Evolutionary conservation across 352 stramenopile genomes (phyloP).

Genomic region (Phytopythium boreale): DNA sequence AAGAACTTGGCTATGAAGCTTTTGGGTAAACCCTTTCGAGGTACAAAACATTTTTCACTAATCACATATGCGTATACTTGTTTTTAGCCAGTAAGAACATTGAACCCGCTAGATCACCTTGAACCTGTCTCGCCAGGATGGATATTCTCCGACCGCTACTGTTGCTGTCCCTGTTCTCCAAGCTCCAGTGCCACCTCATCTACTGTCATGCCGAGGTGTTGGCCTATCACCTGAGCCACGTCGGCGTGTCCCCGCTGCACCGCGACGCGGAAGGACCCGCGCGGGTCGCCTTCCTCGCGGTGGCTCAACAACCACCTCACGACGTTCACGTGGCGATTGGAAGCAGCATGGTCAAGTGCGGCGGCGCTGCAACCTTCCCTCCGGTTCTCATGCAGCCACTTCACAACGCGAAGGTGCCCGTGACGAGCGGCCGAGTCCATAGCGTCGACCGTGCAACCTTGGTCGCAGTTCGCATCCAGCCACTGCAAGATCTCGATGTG

Average conservation of each 20-base stretch:
- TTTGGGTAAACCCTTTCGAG: neutral
- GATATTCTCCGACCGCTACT: too few relatives aligned
- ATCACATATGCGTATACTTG: neutral
- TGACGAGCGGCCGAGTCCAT: conserved; percentile 29
- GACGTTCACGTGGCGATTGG: conserved; percentile 21
- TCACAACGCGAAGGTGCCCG: conserved; percentile 20
- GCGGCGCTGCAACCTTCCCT: neutral
- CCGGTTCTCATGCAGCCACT: too few relatives aligned
- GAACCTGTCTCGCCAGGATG: too few relatives aligned
- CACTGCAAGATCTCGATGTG: conserved; percentile 28
- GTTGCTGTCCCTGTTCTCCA: too few relatives aligned
- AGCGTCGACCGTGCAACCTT: conserved; percentile 25
- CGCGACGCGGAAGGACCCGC: conserved; percentile 19
- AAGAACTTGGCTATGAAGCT: neutral
- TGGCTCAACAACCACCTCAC: conserved; percentile 23
- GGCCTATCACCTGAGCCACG: conserved; percentile 19
- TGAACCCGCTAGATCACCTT: too few relatives aligned
- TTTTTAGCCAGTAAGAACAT: neutral
- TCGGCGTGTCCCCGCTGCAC: conserved; percentile 28
- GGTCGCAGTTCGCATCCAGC: conserved; percentile 18
- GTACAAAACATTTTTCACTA: neutral
- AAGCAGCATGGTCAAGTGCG: conserved; percentile 24
- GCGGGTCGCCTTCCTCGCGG: conserved; percentile 15
- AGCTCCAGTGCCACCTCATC: neutral
- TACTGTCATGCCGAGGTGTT: neutral